Evolutionary conservation across 495 filamentous ascomycete species (phyloP).

Genomic region (Hypoxylon trugodes): DNA sequence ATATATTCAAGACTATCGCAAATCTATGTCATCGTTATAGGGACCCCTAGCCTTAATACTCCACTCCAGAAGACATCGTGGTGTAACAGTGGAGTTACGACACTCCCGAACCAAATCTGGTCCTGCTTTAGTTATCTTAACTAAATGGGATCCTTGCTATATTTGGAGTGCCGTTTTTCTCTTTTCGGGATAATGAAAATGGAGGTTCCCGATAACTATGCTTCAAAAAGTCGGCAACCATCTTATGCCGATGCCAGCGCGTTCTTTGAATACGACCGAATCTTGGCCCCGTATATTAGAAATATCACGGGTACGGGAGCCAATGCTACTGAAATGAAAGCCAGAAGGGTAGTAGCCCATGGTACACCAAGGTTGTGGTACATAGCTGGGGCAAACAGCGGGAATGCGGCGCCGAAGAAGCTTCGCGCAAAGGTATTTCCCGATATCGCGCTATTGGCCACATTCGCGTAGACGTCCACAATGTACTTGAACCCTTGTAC

Average conservation of each 20-base stretch:
- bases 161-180: too few relatives aligned
- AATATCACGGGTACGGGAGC: background rate
- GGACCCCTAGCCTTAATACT: too few relatives aligned
- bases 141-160: too few relatives aligned
- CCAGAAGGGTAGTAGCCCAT: slow-evolving; percentile 70
- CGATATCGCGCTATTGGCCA: slow-evolving; percentile 64
- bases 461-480: slow-evolving; percentile 63
- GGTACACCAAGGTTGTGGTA: slow-evolving; percentile 66
- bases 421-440: slow-evolving; percentile 69
- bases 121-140: too few relatives aligned
- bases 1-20: too few relatives aligned
- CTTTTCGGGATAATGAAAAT: too few relatives aligned
- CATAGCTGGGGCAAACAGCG: slow-evolving; percentile 67
- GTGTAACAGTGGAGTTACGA: too few relatives aligned
- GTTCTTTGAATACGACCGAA: background rate
- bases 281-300: background rate
- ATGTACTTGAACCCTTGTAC: slow-evolving; percentile 70
- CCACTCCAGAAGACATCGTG: too few relatives aligned
- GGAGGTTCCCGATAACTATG: too few relatives aligned
- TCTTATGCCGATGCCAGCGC: background rate
- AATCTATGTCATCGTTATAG: too few relatives aligned
- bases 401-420: slow-evolving; percentile 66
- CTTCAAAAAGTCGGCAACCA: background rate
- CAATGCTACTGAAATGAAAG: slow-evolving; percentile 54
- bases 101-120: too few relatives aligned